Conservation (phyloP, 129 eudicot genomes). For the Flaveria sonorensis region DNA sequence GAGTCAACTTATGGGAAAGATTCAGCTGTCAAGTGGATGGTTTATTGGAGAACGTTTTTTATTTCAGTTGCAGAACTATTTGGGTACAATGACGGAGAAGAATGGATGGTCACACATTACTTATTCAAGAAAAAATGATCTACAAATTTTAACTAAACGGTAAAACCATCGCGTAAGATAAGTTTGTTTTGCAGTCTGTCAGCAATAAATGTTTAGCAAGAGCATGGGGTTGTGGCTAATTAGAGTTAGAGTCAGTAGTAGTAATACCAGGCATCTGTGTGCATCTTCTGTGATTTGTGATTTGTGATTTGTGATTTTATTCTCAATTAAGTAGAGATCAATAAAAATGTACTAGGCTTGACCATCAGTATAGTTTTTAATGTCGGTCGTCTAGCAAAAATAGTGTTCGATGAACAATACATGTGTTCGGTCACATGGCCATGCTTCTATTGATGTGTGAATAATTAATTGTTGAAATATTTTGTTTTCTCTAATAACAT, state of each 20-base stretch:
- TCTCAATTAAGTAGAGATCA: neutral
- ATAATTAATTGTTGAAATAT: no score
- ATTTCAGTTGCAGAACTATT: conserved; percentile 86
- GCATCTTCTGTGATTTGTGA: neutral
- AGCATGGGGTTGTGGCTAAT: neutral
- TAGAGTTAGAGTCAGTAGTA: neutral
- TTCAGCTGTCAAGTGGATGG: conserved; percentile 88
- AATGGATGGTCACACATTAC: conserved; percentile 98
- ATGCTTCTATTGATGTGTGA: no score
- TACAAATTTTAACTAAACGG: neutral
- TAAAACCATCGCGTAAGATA: neutral
- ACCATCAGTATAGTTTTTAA: no score
- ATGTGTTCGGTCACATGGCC: no score
- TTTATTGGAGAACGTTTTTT: conserved; percentile 94
- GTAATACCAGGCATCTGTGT: neutral
- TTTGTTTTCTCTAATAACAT: no score
- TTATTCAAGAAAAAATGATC: conserved; percentile 74
- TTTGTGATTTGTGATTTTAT: neutral
- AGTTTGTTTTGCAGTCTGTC: conserved; percentile 5
- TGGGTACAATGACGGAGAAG: conserved; percentile 90
- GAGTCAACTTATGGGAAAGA: conserved; percentile 95
- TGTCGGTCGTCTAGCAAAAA: no score
- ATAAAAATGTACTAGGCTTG: neutral
- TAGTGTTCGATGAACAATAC: no score
- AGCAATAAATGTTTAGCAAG: conserved; percentile 14